phyloP scores from a whole-genome alignment of 495 filamentous ascomycete genomes.

The Massariosphaeria phaeospora region DNA sequence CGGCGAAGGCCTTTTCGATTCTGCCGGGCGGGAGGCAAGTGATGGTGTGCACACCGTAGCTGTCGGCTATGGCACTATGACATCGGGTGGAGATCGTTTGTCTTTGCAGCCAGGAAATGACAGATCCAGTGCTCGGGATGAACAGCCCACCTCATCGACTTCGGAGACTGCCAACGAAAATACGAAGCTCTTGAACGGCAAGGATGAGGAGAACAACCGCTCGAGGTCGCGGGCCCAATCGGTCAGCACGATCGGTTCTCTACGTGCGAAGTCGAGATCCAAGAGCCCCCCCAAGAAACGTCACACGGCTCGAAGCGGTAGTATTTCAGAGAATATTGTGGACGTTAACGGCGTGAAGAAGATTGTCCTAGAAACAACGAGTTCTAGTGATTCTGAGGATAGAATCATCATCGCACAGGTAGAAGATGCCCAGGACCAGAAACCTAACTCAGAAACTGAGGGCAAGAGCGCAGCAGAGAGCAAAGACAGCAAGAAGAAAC shows the following conservation, averaged over 20 bases:
- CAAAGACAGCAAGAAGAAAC: slow-evolving; percentile 16
- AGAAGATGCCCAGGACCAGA: slow-evolving; percentile 1
- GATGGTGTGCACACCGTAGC: slow-evolving; percentile 66
- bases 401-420: not conserved
- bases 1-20: slow-evolving; percentile 49
- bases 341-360: slow-evolving; percentile 80
- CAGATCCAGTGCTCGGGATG: not conserved
- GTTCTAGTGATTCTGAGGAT: slow-evolving; percentile 43
- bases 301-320: slow-evolving; percentile 68
- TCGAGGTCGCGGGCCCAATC: slow-evolving; percentile 6
- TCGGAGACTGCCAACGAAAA: slow-evolving; percentile 6
- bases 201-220: not conserved
- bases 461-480: slow-evolving; percentile 6
- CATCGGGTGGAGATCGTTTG: slow-evolving; percentile 31
- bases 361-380: slow-evolving; percentile 72
- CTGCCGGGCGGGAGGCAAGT: slow-evolving; percentile 53
- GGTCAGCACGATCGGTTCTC: slow-evolving; percentile 26
- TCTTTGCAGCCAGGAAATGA: not conserved
- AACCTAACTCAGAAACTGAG: not conserved
- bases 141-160: slow-evolving; percentile 17
- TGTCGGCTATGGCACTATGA: slow-evolving; percentile 60
- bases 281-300: slow-evolving; percentile 34
- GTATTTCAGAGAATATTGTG: slow-evolving; percentile 57
- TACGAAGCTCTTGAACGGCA: slow-evolving; percentile 13
- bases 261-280: slow-evolving; percentile 20